Percentiles rank a stretch among this genome's conserved stretches.
These are phyloP conservation scores for Juncus effusus DNA, from an alignment of 176 grass and related monocot genomes.

Conservation along the genomic window DNA sequence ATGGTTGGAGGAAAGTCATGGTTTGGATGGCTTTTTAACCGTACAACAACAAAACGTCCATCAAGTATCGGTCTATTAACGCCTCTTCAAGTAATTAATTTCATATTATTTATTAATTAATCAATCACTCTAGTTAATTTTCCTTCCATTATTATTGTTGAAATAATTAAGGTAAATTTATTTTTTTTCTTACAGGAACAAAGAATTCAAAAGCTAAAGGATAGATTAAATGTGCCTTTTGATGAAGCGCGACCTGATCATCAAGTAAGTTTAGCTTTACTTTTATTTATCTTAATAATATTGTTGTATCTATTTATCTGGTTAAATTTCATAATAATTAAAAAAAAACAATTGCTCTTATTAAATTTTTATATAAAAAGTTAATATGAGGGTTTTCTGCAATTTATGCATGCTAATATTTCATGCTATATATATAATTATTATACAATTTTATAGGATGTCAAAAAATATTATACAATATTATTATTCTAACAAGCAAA, in stretches of 20 bases:
- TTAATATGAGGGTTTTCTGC: too few species aligned
- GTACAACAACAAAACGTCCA: conserved; percentile 59
- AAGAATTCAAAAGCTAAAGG: conserved; percentile 65
- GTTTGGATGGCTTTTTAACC: conserved; percentile 81
- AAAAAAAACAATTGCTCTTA: too few species aligned
- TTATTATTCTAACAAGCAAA: too few species aligned
- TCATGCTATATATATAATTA: too few species aligned
- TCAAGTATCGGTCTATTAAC: conserved; percentile 35
- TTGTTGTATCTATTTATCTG: conserved; percentile 23
- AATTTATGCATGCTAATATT: too few species aligned
- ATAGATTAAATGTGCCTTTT: conserved; percentile 75
- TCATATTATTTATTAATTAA: neutral
- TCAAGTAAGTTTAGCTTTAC: conserved; percentile 36
- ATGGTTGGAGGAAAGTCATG: conserved; percentile 87
- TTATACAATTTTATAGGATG: too few species aligned
- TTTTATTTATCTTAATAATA: too few species aligned
- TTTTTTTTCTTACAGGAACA: conserved; percentile 55
- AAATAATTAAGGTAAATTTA: neutral
- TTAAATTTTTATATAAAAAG: too few species aligned
- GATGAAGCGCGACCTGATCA: conserved; percentile 69
- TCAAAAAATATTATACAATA: too few species aligned
- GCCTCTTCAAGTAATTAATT: conserved; percentile 49
- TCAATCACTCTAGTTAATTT: neutral
- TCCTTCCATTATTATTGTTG: too few species aligned
- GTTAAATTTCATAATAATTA: too few species aligned